Evolutionary conservation across 116 monocot species (phyloP).

Genomic region (Zostera marina): DNA sequence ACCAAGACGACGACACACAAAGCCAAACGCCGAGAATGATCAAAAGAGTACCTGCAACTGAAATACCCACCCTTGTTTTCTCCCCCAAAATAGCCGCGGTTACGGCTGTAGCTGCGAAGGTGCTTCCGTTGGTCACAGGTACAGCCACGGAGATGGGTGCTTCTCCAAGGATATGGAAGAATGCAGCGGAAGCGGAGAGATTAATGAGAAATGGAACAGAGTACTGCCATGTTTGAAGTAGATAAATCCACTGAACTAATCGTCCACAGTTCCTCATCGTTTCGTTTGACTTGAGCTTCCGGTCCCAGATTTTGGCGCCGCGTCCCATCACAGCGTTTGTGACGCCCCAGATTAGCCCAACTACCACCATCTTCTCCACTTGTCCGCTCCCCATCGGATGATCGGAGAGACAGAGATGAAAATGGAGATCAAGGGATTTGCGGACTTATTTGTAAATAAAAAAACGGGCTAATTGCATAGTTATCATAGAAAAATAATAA

Average conservation of each 20-base stretch:
- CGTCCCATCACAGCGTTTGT: slow-evolving; percentile 90
- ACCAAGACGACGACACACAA: slow-evolving; percentile 32
- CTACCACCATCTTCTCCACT: slow-evolving; percentile 67
- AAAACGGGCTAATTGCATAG: not conserved
- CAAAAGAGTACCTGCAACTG: slow-evolving; percentile 35
- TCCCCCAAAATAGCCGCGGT: slow-evolving; percentile 48
- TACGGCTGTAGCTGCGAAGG: slow-evolving; percentile 76
- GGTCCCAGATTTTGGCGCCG: slow-evolving; percentile 57
- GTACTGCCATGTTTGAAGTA: slow-evolving; percentile 67
- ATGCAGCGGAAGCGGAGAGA: slow-evolving; percentile 70
- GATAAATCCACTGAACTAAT: slow-evolving; percentile 35
- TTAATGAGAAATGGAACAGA: slow-evolving; percentile 65
- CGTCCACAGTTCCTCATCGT: not conserved
- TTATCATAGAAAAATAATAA: too few relatives aligned
- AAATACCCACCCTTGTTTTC: slow-evolving; percentile 21
- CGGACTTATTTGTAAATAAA: too few relatives aligned
- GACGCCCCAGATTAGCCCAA: slow-evolving; percentile 78
- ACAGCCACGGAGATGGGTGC: slow-evolving; percentile 82
- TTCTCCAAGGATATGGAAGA: slow-evolving; percentile 64
- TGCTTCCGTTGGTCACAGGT: slow-evolving; percentile 82
- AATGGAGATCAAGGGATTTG: not conserved
- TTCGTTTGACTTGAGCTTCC: slow-evolving; percentile 11
- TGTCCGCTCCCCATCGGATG: slow-evolving; percentile 30
- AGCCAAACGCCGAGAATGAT: slow-evolving; percentile 70
- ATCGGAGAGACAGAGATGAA: not conserved